These are phyloP conservation scores for Elsinoe necatrix DNA, from an alignment of 2,329 filamentous ascomycete species.

Conservation along the genomic window DNA sequence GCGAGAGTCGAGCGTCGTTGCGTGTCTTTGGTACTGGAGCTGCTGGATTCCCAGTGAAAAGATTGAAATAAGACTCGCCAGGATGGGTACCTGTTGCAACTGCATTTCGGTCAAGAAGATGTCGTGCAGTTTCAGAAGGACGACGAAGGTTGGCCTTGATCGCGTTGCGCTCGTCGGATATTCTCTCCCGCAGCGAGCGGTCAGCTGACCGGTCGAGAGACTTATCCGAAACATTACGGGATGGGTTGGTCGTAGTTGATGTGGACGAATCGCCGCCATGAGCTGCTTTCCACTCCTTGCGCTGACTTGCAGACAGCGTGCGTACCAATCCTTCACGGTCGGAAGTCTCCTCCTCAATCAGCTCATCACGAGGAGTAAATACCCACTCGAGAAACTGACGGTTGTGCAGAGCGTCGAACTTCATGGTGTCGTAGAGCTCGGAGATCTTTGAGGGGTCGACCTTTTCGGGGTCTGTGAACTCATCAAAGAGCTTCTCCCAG, in stretches of 20 bases:
- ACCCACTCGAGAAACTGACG: constrained; percentile 95
- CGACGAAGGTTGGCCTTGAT: constrained; percentile 40
- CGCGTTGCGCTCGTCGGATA: constrained; percentile 9
- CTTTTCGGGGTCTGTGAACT: constrained; percentile 95
- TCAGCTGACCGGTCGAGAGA: neutral
- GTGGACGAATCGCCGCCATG: constrained; percentile 16
- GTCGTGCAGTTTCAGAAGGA: constrained; percentile 38
- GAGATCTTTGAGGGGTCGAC: constrained; percentile 98
- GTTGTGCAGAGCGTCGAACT: constrained; percentile 96
- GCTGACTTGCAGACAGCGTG: constrained; percentile 27
- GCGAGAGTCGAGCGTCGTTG: constrained; percentile 74
- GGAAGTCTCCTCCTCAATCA: constrained; percentile 57
- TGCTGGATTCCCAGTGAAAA: constrained; percentile 58
- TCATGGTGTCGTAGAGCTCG: constrained; percentile 98
- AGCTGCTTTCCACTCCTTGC: constrained; percentile 19
- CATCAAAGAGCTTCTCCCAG: constrained; percentile 96
- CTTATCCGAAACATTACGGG: constrained; percentile 2
- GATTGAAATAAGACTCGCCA: constrained; percentile 71
- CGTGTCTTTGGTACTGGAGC: constrained; percentile 57
- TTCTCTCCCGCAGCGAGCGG: neutral
- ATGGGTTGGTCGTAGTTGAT: neutral
- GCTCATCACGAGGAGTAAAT: constrained; percentile 74
- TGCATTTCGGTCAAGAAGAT: constrained; percentile 11
- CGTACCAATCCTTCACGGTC: constrained; percentile 20
- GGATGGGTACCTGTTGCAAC: constrained; percentile 26